A percentile compares a stretch with the other conserved stretches of the same genome.
These are phyloP conservation scores for Solanum peruvianum DNA, from an alignment of 257 asterid genomes.

Conservation along the genomic window DNA sequence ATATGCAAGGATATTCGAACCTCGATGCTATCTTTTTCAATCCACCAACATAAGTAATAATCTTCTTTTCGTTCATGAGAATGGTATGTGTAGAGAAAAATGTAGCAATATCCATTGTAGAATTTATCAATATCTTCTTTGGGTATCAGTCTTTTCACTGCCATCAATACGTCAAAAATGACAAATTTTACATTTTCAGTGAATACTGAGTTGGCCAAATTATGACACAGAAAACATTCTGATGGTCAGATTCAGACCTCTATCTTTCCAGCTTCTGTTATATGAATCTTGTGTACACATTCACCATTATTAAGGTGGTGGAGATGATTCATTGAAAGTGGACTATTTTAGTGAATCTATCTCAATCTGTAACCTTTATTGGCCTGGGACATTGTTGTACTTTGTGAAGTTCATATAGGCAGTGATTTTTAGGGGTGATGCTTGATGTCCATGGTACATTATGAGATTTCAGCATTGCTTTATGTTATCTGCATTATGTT, in stretches of 20 bases:
- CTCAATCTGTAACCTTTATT: not conserved
- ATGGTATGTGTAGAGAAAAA: constrained; percentile 77
- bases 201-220: not conserved
- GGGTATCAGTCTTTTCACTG: constrained; percentile 73
- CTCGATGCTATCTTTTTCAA: constrained; percentile 93
- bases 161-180: constrained; percentile 92
- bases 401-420: not conserved
- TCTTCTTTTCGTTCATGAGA: constrained; percentile 87
- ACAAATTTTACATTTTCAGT: not conserved
- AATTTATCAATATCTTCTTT: constrained; percentile 79
- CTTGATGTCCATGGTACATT: not conserved
- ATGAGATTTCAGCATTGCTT: not conserved
- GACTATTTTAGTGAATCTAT: too few species aligned
- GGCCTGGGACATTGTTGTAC: not conserved
- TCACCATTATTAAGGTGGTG: too few species aligned
- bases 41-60: constrained; percentile 80
- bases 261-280: constrained; percentile 54
- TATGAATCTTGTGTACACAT: too few species aligned
- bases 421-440: not conserved
- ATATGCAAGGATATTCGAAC: constrained; percentile 18
- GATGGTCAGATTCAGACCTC: constrained; percentile 56
- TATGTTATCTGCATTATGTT: not conserved
- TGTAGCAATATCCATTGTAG: constrained; percentile 89
- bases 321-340: too few species aligned
- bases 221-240: not conserved